phyloP scores from a whole-genome alignment of 2,329 filamentous ascomycete species.

The Colletotrichum scovillei region DNA sequence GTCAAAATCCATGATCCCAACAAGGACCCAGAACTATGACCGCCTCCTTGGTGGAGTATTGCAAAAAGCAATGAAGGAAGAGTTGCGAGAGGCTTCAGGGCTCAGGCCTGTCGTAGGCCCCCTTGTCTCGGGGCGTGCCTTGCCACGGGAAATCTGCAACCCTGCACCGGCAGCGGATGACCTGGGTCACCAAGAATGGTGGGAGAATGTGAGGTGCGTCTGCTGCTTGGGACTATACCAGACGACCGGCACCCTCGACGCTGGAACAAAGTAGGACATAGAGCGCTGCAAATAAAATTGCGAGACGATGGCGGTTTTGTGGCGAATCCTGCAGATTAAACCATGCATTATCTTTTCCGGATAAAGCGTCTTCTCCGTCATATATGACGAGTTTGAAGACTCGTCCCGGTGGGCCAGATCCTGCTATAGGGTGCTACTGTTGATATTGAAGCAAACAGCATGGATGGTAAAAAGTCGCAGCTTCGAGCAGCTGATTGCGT shows the following conservation, averaged over 20 bases:
- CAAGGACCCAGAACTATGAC: slow-evolving; percentile 2
- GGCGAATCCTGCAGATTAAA: not conserved
- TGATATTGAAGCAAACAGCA: slow-evolving; percentile 19
- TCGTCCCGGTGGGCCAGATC: slow-evolving; percentile 8
- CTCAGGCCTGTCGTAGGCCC: slow-evolving; percentile 1
- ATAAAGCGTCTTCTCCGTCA: not conserved
- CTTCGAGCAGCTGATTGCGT: not conserved
- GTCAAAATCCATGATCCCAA: slow-evolving; percentile 18
- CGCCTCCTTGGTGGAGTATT: not conserved
- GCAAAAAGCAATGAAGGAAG: slow-evolving; percentile 25
- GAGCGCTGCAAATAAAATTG: not conserved
- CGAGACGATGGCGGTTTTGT: slow-evolving; percentile 9
- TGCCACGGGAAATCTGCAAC: slow-evolving; percentile 24
- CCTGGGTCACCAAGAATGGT: not conserved
- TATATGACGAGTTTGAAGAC: not conserved
- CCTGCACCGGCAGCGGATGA: not conserved
- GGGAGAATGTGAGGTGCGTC: not conserved
- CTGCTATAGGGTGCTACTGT: slow-evolving; percentile 16
- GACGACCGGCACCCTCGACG: not conserved
- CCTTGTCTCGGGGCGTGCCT: slow-evolving; percentile 24
- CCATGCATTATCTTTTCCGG: not conserved
- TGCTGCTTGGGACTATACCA: not conserved
- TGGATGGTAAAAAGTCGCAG: slow-evolving; percentile 4
- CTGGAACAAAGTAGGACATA: not conserved
- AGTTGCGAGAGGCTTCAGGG: slow-evolving; percentile 20